Evolutionary conservation across 129 eudicot species (phyloP).

Genomic region (Flaveria brownii): DNA sequence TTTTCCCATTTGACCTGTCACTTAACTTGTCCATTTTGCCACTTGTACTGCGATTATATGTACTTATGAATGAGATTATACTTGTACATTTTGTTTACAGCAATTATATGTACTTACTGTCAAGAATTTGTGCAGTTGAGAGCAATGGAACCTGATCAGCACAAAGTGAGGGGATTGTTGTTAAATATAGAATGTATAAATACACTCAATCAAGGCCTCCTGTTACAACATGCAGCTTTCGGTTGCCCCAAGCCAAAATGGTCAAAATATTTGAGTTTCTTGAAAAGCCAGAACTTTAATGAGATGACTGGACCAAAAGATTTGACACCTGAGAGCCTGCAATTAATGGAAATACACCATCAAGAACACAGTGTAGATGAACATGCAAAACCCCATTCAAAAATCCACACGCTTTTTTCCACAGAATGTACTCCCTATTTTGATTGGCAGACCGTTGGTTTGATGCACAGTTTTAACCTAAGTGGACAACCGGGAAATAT

Average conservation of each 20-base stretch:
- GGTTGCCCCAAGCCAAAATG: constrained; percentile 92
- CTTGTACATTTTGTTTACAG: background rate
- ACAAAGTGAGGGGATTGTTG: constrained; percentile 64
- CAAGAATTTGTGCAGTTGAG: constrained; percentile 55
- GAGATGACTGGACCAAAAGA: constrained; percentile 70
- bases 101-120: constrained; percentile 6
- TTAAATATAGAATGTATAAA: constrained; percentile 80
- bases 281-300: constrained; percentile 73
- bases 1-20: background rate
- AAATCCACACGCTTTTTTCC: constrained; percentile 88
- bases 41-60: constrained; percentile 1
- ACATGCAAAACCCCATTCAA: constrained; percentile 51
- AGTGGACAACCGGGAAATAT: constrained; percentile 97
- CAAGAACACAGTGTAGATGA: constrained; percentile 41
- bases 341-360: constrained; percentile 46
- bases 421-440: constrained; percentile 86
- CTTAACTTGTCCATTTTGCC: background rate
- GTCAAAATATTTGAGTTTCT: constrained; percentile 87
- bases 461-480: constrained; percentile 78
- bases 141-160: constrained; percentile 66
- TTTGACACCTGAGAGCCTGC: constrained; percentile 55
- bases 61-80: background rate
- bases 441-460: constrained; percentile 98
- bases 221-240: constrained; percentile 59
- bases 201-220: constrained; percentile 82